Evolutionary conservation across 2,329 filamentous ascomycete species (phyloP), one percentile per base, ranked within the genome.

Genomic region (Tricladium varicosporioides): DNA sequence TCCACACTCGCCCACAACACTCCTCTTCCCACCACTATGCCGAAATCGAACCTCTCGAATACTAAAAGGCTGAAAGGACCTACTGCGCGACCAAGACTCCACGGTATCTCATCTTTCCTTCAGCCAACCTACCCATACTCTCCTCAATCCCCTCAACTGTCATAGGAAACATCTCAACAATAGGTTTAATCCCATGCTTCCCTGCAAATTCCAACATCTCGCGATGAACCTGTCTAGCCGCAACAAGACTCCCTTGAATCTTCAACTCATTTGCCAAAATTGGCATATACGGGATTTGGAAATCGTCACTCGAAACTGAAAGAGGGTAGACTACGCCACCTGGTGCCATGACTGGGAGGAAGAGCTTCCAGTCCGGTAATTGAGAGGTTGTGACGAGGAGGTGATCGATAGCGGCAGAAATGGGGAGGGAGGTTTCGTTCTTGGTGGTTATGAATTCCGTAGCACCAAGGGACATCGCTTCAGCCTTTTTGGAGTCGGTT

Each of bases 261-360:
- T 53, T 65, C 51, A 70, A 51, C 55, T 69, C 67, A 0, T 50
- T 45, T 27, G 43, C 36, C 43, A 70, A n/a, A 22, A 71, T 55
- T 2, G 62, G 63, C 62, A 66, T 63, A 27, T 69, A 68, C 9
- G 69, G 69, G 16, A 71, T 67, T 13, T 47, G 61, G 27, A 70
- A 49, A 48, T 70, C 63, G 13, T 61, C 64, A 7, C 88, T 83
- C 0, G 86, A 84, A 1, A 82, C 81, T 14, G 85, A 86, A 48
- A 91, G 78, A 69, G 88, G 84, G 59, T 88, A 80, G 63, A 88
- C 82, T 5, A 75, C 77, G 2, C 85, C 85, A 45, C 82, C 78
- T 5, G 78, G 72, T 51, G 80, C 78, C 51, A 90, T 76, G 27
- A 91, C 75, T 5, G 74, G 67, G 50, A 91, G 74, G 71, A 88